Conservation (phyloP, 2,329 filamentous ascomycete genomes). For the Sclerotiophoma versabilis region DNA sequence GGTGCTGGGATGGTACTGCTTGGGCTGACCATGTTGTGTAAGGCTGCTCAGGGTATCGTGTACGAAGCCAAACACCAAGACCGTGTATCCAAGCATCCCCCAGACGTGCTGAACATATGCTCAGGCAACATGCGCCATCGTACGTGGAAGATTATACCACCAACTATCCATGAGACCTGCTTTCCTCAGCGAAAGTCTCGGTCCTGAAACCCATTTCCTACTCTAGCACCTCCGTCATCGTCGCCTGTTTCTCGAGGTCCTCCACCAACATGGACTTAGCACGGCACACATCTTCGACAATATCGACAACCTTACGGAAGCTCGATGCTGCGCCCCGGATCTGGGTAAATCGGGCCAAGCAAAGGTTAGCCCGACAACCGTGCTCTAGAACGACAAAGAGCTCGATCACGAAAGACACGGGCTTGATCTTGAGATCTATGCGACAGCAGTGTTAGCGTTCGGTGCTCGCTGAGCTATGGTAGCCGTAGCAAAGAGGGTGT, state of each 20-base stretch:
- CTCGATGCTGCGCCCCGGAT: slow-evolving; percentile 90
- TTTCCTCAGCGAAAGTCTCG: neutral
- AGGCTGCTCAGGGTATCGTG: neutral
- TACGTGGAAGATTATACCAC: neutral
- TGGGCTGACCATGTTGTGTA: neutral
- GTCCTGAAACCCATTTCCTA: slow-evolving; percentile 18
- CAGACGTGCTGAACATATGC: slow-evolving; percentile 10
- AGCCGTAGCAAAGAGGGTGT: slow-evolving; percentile 2
- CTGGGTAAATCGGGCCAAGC: slow-evolving; percentile 85
- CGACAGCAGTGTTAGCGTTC: slow-evolving; percentile 2
- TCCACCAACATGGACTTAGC: slow-evolving; percentile 71
- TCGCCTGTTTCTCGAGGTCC: slow-evolving; percentile 56
- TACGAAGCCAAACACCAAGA: slow-evolving; percentile 4
- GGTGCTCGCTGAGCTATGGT: slow-evolving; percentile 3
- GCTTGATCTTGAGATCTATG: slow-evolving; percentile 79
- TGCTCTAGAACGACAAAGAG: slow-evolving; percentile 90
- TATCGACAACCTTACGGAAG: slow-evolving; percentile 83
- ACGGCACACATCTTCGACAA: slow-evolving; percentile 73
- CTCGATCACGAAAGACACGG: slow-evolving; percentile 86
- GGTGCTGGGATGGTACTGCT: neutral
- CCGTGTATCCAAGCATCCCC: slow-evolving; percentile 12
- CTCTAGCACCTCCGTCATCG: slow-evolving; percentile 52
- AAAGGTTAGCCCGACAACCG: slow-evolving; percentile 76
- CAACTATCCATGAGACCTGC: neutral
- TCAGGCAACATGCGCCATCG: neutral